Evolutionary conservation across 106 monocot genomes (phyloP).

Genomic region (Iris macrosiphon): DNA sequence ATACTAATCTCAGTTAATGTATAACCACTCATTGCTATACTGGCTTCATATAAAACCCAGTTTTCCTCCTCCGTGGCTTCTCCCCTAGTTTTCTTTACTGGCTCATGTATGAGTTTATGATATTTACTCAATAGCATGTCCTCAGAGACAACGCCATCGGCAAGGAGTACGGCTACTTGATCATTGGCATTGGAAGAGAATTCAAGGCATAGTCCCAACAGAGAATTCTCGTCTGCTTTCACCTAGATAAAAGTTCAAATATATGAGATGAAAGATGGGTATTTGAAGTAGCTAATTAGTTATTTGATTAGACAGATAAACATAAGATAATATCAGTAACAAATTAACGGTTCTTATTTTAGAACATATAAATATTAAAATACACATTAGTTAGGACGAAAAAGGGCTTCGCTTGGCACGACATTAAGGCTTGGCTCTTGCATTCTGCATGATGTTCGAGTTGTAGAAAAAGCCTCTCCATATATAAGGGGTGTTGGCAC

Average conservation of each 20-base stretch:
- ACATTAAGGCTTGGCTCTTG: too few species aligned
- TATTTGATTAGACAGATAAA: too few species aligned
- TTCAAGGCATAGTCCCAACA: conserved; percentile 46
- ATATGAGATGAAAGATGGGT: too few species aligned
- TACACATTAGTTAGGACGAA: too few species aligned
- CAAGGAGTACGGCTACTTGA: conserved; percentile 27
- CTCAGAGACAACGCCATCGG: conserved; percentile 9
- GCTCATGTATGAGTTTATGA: conserved; percentile 12
- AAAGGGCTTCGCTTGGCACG: too few species aligned
- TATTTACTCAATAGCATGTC: conserved; percentile 11
- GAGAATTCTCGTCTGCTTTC: conserved; percentile 52
- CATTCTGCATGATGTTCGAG: too few species aligned
- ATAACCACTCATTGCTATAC: conserved; percentile 23
- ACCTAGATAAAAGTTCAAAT: conserved; percentile 29
- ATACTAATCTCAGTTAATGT: conserved; percentile 43
- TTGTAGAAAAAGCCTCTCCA: too few species aligned
- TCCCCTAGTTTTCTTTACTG: conserved; percentile 3
- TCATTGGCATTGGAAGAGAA: conserved; percentile 27
- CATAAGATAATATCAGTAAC: too few species aligned
- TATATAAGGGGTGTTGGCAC: too few species aligned
- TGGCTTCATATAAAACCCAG: conserved; percentile 46
- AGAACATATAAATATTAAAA: too few species aligned
- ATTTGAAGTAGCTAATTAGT: too few species aligned
- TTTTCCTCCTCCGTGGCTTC: neutral
- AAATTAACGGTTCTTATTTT: too few species aligned